Conservation (phyloP, 1,284 basidiomycete species). For the Phellopilus nigrolimitatus region DNA sequence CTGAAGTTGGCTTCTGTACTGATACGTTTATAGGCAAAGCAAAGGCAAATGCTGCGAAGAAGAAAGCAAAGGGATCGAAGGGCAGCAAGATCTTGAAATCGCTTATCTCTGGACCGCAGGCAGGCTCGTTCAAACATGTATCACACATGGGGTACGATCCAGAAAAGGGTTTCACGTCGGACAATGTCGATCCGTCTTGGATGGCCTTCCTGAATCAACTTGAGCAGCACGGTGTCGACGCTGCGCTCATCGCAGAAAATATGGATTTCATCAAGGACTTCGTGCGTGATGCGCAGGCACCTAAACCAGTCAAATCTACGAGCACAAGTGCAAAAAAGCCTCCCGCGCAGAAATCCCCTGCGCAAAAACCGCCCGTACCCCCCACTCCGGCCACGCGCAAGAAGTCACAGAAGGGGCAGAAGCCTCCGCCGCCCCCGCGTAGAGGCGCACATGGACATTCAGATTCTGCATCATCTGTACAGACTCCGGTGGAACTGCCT, state of each 20-base stretch:
- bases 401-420: slow-evolving; percentile 31
- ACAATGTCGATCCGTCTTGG: slow-evolving; percentile 94
- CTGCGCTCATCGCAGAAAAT: slow-evolving; percentile 63
- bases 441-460: slow-evolving; percentile 29
- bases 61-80: slow-evolving; percentile 51
- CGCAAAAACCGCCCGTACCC: slow-evolving; percentile 52
- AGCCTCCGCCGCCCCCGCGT: slow-evolving; percentile 34
- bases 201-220: slow-evolving; percentile 72
- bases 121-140: slow-evolving; percentile 83
- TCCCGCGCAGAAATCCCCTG: slow-evolving; percentile 32
- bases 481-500: slow-evolving; percentile 29
- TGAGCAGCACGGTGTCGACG: slow-evolving; percentile 64
- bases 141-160: slow-evolving; percentile 94
- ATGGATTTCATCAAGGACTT: slow-evolving; percentile 90
- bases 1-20: background rate
- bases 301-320: slow-evolving; percentile 22
- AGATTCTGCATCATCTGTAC: slow-evolving; percentile 15
- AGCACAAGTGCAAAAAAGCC: slow-evolving; percentile 32
- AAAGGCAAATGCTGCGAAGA: slow-evolving; percentile 43
- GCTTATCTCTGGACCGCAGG: slow-evolving; percentile 80
- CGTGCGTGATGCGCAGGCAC: slow-evolving; percentile 54
- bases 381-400: slow-evolving; percentile 39
- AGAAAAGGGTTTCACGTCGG: slow-evolving; percentile 81
- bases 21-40: slow-evolving; percentile 28
- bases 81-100: slow-evolving; percentile 84